Evolutionary conservation across 2,329 filamentous ascomycete species (phyloP).

Genomic region (Aspergillus fumigatiaffinis): DNA sequence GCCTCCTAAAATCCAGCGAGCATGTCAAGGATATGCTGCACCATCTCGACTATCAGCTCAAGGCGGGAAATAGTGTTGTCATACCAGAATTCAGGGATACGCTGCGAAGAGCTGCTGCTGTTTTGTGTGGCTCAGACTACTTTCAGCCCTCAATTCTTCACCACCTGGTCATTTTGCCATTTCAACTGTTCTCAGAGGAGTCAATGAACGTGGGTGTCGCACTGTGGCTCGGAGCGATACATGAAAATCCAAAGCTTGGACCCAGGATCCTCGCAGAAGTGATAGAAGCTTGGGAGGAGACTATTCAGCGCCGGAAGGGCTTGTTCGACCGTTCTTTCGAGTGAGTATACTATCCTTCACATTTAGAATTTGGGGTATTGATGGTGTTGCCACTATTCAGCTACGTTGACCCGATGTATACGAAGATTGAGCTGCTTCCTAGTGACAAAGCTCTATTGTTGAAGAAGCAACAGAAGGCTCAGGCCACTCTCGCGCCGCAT

Average conservation of each 20-base stretch:
- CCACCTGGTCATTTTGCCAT: slow-evolving; percentile 88
- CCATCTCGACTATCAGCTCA: slow-evolving; percentile 67
- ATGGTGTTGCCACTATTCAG: slow-evolving; percentile 29
- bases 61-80: slow-evolving; percentile 65
- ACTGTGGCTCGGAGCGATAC: slow-evolving; percentile 93
- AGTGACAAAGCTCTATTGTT: slow-evolving; percentile 73
- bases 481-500: slow-evolving; percentile 83
- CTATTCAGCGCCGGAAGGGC: slow-evolving; percentile 70
- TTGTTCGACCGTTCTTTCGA: slow-evolving; percentile 72
- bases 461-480: slow-evolving; percentile 72
- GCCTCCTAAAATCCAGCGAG: slow-evolving; percentile 29
- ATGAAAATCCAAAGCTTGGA: slow-evolving; percentile 88
- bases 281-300: slow-evolving; percentile 84
- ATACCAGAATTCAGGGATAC: slow-evolving; percentile 75
- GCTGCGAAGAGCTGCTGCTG: slow-evolving; percentile 75
- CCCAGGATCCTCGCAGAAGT: slow-evolving; percentile 82
- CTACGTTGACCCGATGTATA: slow-evolving; percentile 82
- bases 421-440: slow-evolving; percentile 88
- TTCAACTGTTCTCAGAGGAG: slow-evolving; percentile 87
- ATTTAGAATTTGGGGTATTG: neutral
- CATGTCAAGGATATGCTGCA: slow-evolving; percentile 59
- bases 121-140: slow-evolving; percentile 73
- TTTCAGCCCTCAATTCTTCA: slow-evolving; percentile 77
- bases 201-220: slow-evolving; percentile 95
- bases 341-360: slow-evolving; percentile 38